These are phyloP conservation scores for Cladosporium sp. DNA, from an alignment of 2,329 filamentous ascomycete species.

Conservation along the genomic window DNA sequence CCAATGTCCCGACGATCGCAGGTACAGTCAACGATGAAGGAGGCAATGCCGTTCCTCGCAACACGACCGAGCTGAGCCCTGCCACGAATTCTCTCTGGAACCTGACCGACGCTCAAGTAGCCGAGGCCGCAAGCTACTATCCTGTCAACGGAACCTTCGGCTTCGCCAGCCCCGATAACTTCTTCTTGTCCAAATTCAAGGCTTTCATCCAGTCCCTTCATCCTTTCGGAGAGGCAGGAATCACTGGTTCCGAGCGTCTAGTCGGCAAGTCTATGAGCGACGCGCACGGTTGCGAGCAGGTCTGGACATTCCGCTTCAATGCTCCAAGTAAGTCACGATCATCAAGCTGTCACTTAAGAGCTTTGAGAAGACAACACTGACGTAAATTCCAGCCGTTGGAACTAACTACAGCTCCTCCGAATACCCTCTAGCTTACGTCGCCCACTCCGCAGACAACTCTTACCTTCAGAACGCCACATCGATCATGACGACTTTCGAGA, in stretches of 20 bases:
- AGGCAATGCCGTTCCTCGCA: not conserved
- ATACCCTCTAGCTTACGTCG: not conserved
- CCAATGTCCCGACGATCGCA: conserved; percentile 1
- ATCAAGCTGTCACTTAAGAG: too few species aligned
- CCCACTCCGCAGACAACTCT: conserved; percentile 9
- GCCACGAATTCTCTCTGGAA: conserved; percentile 1
- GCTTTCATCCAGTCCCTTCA: conserved; percentile 5
- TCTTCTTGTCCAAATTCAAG: conserved; percentile 2
- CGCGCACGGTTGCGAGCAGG: not conserved
- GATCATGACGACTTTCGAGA: conserved; percentile 1
- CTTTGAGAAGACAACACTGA: too few species aligned
- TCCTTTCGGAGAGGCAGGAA: not conserved
- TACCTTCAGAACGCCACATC: conserved; percentile 4
- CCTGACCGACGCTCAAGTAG: not conserved
- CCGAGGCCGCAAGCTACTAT: not conserved
- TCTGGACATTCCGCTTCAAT: conserved; percentile 9
- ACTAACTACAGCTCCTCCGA: not conserved
- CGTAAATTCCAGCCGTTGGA: not conserved
- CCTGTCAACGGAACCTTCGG: conserved; percentile 3
- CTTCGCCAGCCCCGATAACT: not conserved
- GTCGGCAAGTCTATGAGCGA: not conserved
- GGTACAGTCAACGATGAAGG: conserved; percentile 3
- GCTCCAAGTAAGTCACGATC: not conserved
- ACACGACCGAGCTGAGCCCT: not conserved
- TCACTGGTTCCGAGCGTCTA: not conserved